Percentiles rank a stretch among this genome's conserved stretches.
phyloP scores from a whole-genome alignment of 2,329 filamentous ascomycete genomes.

The Cladophialophora yegresii region DNA sequence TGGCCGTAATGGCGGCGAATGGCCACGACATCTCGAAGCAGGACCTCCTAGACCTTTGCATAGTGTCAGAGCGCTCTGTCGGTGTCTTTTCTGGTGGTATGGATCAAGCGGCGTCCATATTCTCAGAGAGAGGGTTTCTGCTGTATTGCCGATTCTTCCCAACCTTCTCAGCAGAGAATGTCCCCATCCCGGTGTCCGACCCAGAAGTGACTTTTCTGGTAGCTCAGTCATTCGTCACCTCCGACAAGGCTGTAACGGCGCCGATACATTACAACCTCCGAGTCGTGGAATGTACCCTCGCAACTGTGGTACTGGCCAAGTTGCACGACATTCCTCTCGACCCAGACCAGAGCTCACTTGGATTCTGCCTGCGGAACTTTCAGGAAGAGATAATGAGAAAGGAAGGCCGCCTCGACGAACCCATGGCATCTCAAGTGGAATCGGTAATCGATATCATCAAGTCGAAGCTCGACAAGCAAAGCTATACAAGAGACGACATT shows the following conservation, averaged over 20 bases:
- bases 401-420: conserved; percentile 50
- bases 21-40: conserved; percentile 84
- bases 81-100: conserved; percentile 97
- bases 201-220: conserved; percentile 90
- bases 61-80: conserved; percentile 89
- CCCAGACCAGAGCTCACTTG: conserved; percentile 77
- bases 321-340: conserved; percentile 66
- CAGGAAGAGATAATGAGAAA: conserved; percentile 75
- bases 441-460: conserved; percentile 70
- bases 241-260: conserved; percentile 91
- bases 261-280: conserved; percentile 95
- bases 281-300: conserved; percentile 91
- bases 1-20: conserved; percentile 86
- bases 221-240: conserved; percentile 88
- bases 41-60: conserved; percentile 85
- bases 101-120: conserved; percentile 96
- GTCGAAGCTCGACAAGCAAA: conserved; percentile 72
- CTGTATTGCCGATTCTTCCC: conserved; percentile 90
- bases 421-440: conserved; percentile 67
- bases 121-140: conserved; percentile 81
- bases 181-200: conserved; percentile 77
- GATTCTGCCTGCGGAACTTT: conserved; percentile 80
- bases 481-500: conserved; percentile 87
- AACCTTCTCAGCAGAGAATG: conserved; percentile 70
- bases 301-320: conserved; percentile 68